Conservation (phyloP, 352 stramenopile genomes). For the Phytophthora cajani region DNA sequence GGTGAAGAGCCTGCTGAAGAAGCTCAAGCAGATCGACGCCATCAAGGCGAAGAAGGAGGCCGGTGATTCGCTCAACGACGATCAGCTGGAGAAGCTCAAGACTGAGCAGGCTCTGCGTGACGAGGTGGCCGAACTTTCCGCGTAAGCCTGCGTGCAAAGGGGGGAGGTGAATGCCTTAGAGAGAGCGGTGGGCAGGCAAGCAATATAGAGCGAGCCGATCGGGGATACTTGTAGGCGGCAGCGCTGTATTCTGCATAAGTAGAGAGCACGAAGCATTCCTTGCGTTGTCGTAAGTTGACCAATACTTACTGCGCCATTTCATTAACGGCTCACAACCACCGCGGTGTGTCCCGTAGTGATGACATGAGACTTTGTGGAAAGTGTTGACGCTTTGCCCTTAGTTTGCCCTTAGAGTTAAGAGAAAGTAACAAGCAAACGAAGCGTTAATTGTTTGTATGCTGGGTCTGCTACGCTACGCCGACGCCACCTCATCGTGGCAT, state of each 20-base stretch:
- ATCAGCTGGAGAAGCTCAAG: slow-evolving; percentile 81
- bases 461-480: slow-evolving; percentile 16
- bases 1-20: slow-evolving; percentile 83
- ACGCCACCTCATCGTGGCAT: slow-evolving; percentile 6
- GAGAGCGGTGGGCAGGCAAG: not conserved
- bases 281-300: not conserved
- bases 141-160: slow-evolving; percentile 24
- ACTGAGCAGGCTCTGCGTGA: slow-evolving; percentile 72
- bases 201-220: slow-evolving; percentile 20
- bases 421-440: slow-evolving; percentile 21
- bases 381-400: no score
- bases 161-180: slow-evolving; percentile 14
- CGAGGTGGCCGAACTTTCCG: slow-evolving; percentile 68
- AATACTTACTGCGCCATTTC: no score
- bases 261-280: not conserved
- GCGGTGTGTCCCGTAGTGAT: no score
- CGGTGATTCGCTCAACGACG: slow-evolving; percentile 81
- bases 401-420: no score
- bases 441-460: slow-evolving; percentile 28
- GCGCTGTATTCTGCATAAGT: slow-evolving; percentile 7
- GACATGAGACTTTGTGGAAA: no score
- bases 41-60: slow-evolving; percentile 80
- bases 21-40: slow-evolving; percentile 88
- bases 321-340: no score
- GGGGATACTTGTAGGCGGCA: not conserved